Base-by-base conservation (phyloP, 768 basidiomycete genomes). In the Leccinum incarnatum region DNA sequence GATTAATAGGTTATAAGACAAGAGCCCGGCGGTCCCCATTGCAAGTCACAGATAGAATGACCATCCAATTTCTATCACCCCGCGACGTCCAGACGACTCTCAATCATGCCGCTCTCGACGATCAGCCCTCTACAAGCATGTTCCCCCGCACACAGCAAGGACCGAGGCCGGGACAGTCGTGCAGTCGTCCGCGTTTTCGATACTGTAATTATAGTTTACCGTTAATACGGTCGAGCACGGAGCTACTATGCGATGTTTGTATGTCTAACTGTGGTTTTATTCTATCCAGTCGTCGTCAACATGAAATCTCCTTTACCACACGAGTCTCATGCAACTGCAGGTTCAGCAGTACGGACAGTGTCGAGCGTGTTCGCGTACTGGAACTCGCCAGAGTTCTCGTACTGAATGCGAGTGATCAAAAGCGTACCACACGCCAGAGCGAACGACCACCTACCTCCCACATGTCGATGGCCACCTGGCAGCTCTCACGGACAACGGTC, bases 401-500 rank as follows among this genome's bases (percentile, higher is more conserved):
- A 84, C 91, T 92, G 62, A 40, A 10, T 46, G 27, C 8, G 25
- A 51, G 32, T 9, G 15, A 21, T 65, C 15, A 63, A 55, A 54
- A 51, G 4, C 8, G 10, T 15, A 9, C 15, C 14, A 59, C 45
- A 25, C 12, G 2, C 25, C n/a, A 32, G 5, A 45, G 11, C 19
- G 4, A 19, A 34, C 36, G 15, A 47, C 21, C 2, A 75, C 84
- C 23, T 55, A 90, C 91, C 86, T 94, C 92, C 86, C 91, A 97
- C 93, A 98, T 94, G 72, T 97, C 97, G 55, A 99, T 82, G 2
- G 97, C 97, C 52, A 99, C 87, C 68, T 94, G 86, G 73, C 97
- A 98, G 63, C 95, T 97, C 75, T 99, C 95, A 55, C 88, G 83
- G 3, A 99, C 97, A 21, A 98, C 95, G 14, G 82, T 77, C 0